phyloP scores from a whole-genome alignment of 1,284 basidiomycete species.

The Irpex rosettiformis region DNA sequence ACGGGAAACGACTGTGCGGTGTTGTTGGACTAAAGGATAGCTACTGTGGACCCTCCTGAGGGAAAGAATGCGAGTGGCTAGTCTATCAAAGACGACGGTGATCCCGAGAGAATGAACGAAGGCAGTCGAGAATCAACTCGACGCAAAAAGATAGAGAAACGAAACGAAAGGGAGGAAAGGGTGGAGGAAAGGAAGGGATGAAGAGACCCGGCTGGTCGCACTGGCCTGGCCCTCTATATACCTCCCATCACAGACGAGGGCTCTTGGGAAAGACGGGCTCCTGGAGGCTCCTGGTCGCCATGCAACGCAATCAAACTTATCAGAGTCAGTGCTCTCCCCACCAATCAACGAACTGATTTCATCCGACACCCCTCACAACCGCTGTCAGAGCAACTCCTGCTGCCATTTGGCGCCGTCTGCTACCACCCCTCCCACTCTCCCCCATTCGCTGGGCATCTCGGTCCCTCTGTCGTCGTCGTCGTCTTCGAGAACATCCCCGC shows the following conservation, averaged over 20 bases:
- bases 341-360: background rate
- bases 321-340: background rate
- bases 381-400: constrained; percentile 23
- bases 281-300: background rate
- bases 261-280: too few species aligned
- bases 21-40: constrained; percentile 33
- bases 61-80: constrained; percentile 45
- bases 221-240: background rate
- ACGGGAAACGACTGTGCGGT: constrained; percentile 42
- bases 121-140: constrained; percentile 62
- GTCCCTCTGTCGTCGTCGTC: background rate
- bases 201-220: constrained; percentile 22
- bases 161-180: constrained; percentile 35
- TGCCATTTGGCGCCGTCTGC: constrained; percentile 2
- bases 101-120: constrained; percentile 51
- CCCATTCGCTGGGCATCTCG: background rate
- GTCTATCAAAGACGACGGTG: constrained; percentile 70
- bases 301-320: background rate
- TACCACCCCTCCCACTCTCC: background rate
- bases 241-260: background rate
- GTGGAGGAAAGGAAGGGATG: constrained; percentile 30
- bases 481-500: background rate
- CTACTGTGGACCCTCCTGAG: constrained; percentile 48
- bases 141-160: constrained; percentile 40
- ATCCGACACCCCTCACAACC: constrained; percentile 21